Evolutionary conservation across 306 rosid species (phyloP).

Genomic region (Casuarina cunninghamiana): DNA sequence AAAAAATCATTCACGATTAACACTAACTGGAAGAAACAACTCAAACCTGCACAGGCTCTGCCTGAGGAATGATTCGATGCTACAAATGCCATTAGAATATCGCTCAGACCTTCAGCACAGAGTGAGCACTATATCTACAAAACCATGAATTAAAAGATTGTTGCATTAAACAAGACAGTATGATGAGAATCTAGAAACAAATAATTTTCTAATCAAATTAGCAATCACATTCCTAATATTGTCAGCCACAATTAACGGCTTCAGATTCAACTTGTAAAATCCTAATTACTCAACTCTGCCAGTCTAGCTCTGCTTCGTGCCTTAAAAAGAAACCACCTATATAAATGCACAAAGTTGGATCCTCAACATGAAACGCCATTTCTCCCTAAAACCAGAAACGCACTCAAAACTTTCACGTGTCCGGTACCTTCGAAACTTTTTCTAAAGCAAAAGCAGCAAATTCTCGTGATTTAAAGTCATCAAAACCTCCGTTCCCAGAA

Average conservation of each 20-base stretch:
- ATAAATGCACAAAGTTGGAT: not conserved
- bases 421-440: not conserved
- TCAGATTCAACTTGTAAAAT: not conserved
- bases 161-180: slow-evolving; percentile 21
- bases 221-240: slow-evolving; percentile 20
- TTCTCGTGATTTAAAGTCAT: not conserved
- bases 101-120: slow-evolving; percentile 18
- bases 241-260: not conserved
- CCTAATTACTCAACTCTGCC: slow-evolving; percentile 11
- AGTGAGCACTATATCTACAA: slow-evolving; percentile 14
- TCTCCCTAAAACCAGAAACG: slow-evolving; percentile 6
- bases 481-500: not conserved
- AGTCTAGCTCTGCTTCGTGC: slow-evolving; percentile 10
- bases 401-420: not conserved
- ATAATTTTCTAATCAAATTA: slow-evolving; percentile 27
- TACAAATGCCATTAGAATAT: slow-evolving; percentile 48
- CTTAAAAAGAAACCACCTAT: slow-evolving; percentile 16
- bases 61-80: slow-evolving; percentile 51
- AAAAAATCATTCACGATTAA: not conserved
- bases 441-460: not conserved
- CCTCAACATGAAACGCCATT: slow-evolving; percentile 18
- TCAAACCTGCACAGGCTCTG: slow-evolving; percentile 56
- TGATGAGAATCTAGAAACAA: not conserved
- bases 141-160: slow-evolving; percentile 22
- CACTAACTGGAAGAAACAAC: slow-evolving; percentile 7